Base-by-base conservation (phyloP, 768 basidiomycete genomes). In the Tulasnella sp. region DNA sequence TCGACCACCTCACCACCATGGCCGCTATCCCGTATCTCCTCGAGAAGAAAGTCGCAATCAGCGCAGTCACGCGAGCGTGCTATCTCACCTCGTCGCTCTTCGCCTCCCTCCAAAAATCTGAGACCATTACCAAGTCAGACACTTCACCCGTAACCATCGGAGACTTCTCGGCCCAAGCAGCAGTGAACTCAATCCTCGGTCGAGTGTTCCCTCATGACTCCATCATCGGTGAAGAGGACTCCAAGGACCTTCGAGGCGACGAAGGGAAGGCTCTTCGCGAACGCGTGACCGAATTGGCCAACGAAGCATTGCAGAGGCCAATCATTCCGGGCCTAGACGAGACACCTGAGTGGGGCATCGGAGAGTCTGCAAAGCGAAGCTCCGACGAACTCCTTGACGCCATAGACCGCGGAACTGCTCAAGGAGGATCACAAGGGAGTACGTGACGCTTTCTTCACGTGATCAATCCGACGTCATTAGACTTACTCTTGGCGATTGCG, bases 171-270 rank as follows among this genome's bases (percentile, higher is more conserved):
- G 95, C 97, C 0, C 98, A 99, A 84, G 95, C 97, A 0, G 91
- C 99, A 60, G 92, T 99, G 83, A 93, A 93, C 81, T 89, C 92
- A 11, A 93, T 98, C 84, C 90, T 99, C 48, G 85, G 86, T 22
- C 87, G 88, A 18, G 91, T 92, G 0, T 99, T 98, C 86, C 97
- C 97, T 0, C 83, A 88, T 0, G 96, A 98, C 86, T 90, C 90
- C 12, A 95, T 99, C 84, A 93, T 99, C 54, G 98, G 97, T 44
- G 98, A 99, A 86, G 97, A 99, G 86, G 96, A 98, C 85, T 93
- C 97, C 0, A 88, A 90, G 0, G 94, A 96, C 77, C 86, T 99
- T 28, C 90, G 93, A 9, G 85, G 84, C 1, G 34, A 64, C 40
- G 86, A 87, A 64, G 87, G 87, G 3, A 83, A 81, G 12, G 83